Evolutionary conservation across 345 rosid species (phyloP).

Genomic region (Corchorus capsularis): DNA sequence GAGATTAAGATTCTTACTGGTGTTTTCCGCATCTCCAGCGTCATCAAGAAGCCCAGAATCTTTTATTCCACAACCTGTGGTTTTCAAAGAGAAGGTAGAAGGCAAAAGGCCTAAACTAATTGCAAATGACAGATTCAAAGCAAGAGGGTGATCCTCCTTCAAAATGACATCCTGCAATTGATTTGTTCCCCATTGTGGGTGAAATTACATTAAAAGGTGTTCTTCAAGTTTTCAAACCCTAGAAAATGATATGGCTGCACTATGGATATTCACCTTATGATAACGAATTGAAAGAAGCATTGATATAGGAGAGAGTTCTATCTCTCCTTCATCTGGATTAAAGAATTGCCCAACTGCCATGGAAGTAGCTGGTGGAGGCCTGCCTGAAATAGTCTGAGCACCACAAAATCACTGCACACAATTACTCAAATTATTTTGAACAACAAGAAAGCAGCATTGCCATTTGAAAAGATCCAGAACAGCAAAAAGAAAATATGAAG

Average conservation of each 20-base stretch:
- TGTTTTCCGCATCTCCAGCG: conserved; percentile 69
- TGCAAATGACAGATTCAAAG: conserved; percentile 73
- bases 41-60: conserved; percentile 70
- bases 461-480: conserved; percentile 14
- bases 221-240: conserved; percentile 8
- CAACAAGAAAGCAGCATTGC: conserved; percentile 8
- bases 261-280: conserved; percentile 56
- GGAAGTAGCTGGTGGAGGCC: conserved; percentile 98
- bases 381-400: conserved; percentile 81
- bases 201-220: conserved; percentile 25
- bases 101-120: conserved; percentile 92
- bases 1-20: conserved; percentile 53
- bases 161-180: conserved; percentile 64
- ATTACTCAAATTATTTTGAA: conserved; percentile 25
- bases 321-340: conserved; percentile 75
- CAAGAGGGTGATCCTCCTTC: conserved; percentile 94
- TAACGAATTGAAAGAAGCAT: conserved; percentile 75
- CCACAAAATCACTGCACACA: conserved; percentile 33
- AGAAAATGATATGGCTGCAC: conserved; percentile 23
- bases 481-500: not conserved
- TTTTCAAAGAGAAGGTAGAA: conserved; percentile 61
- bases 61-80: conserved; percentile 89
- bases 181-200: conserved; percentile 20
- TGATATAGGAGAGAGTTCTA: conserved; percentile 58
- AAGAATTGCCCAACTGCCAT: conserved; percentile 99